phyloP scores from a whole-genome alignment of 257 asterid species.

The Fraxinus cuspidata region DNA sequence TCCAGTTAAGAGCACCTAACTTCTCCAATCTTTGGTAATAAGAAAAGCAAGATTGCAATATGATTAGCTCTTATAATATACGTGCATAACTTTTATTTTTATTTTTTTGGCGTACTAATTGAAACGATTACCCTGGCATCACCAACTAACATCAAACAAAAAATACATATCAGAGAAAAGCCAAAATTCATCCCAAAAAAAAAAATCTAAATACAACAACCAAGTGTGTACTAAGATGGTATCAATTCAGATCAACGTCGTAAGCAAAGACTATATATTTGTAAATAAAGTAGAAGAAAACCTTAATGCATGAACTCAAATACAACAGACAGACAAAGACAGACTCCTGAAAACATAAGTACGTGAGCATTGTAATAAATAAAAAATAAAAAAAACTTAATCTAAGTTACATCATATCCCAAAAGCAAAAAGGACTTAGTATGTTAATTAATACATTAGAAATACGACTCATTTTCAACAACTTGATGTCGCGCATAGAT shows the following conservation, averaged over 20 bases:
- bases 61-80: background rate
- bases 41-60: conserved; percentile 23
- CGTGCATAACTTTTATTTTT: background rate
- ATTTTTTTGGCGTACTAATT: background rate
- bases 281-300: too few species aligned
- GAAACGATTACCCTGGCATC: background rate
- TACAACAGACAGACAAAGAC: background rate
- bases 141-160: background rate
- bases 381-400: too few species aligned
- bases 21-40: conserved; percentile 53
- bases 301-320: background rate
- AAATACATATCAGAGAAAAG: too few species aligned
- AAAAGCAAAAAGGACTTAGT: too few species aligned
- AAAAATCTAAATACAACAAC: background rate
- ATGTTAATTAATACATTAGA: too few species aligned
- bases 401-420: too few species aligned
- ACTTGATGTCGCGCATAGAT: background rate
- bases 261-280: background rate
- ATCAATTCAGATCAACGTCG: too few species aligned
- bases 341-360: background rate
- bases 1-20: conserved; percentile 83
- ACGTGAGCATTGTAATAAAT: too few species aligned
- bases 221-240: background rate
- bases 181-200: too few species aligned
- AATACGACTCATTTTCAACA: too few species aligned